phyloP scores from a whole-genome alignment of 169 alveolate species.

The Babesia caballi region DNA sequence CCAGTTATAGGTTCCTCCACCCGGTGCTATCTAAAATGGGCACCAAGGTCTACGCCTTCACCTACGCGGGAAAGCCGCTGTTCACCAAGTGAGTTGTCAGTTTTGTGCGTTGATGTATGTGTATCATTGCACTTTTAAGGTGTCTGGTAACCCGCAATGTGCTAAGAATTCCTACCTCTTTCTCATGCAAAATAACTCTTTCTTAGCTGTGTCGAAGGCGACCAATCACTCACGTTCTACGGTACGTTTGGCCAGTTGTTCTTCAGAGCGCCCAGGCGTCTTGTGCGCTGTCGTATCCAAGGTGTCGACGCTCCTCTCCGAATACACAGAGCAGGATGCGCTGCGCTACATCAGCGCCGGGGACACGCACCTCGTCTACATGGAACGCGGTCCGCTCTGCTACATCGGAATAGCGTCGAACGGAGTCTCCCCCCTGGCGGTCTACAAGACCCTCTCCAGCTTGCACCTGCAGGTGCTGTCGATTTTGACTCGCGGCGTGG shows the following conservation, averaged over 20 bases:
- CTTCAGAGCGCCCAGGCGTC: conserved; percentile 18
- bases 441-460: conserved; percentile 45
- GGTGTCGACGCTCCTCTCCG: conserved; percentile 54
- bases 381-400: conserved; percentile 67
- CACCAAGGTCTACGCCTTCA: conserved; percentile 59
- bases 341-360: conserved; percentile 62
- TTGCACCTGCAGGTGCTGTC: conserved; percentile 62
- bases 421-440: conserved; percentile 53
- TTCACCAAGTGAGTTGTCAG: conserved; percentile 42
- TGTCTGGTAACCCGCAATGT: background rate
- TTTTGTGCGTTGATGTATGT: background rate
- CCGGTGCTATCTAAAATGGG: background rate
- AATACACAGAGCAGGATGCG: conserved; percentile 55
- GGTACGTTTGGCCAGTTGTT: conserved; percentile 24
- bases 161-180: background rate
- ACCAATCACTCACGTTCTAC: conserved; percentile 54
- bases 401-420: conserved; percentile 57
- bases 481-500: conserved; percentile 62
- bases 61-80: conserved; percentile 68
- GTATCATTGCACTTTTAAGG: background rate
- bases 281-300: conserved; percentile 64
- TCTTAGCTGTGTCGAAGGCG: conserved; percentile 55
- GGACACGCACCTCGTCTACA: conserved; percentile 37
- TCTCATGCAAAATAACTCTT: background rate
- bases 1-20: background rate